Percentiles rank a stretch among this genome's conserved stretches.
Conservation (phyloP, 768 basidiomycete species). For the Cystoderma amianthinum region DNA sequence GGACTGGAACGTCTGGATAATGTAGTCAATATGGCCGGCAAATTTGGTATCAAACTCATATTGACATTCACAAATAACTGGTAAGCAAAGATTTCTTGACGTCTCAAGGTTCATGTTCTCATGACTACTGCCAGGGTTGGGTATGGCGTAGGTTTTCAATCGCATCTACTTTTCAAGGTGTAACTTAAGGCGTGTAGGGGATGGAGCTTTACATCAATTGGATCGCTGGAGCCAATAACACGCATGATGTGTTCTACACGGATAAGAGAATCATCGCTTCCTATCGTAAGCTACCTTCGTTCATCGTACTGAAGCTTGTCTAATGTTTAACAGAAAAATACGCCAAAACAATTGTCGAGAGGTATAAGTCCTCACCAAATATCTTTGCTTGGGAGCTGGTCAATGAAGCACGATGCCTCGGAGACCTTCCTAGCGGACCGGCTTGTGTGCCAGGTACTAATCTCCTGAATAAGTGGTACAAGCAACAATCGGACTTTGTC, state of each 20-base stretch:
- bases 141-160: conserved; percentile 38
- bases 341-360: conserved; percentile 35
- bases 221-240: conserved; percentile 36
- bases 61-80: conserved; percentile 53
- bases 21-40: conserved; percentile 39
- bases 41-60: conserved; percentile 44
- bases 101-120: too few species aligned
- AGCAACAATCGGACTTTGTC: conserved; percentile 42
- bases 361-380: conserved; percentile 46
- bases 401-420: conserved; percentile 50
- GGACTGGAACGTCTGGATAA: conserved; percentile 47
- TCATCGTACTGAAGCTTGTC: too few species aligned
- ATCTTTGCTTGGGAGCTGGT: conserved; percentile 56
- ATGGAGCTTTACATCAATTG: conserved; percentile 56
- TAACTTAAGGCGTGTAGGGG: conserved; percentile 25
- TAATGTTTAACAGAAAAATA: conserved; percentile 31
- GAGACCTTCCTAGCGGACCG: conserved; percentile 44
- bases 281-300: conserved; percentile 21
- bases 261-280: conserved; percentile 40
- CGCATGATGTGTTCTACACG: conserved; percentile 56
- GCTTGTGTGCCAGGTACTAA: conserved; percentile 39
- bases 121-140: too few species aligned
- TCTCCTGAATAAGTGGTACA: conserved; percentile 42
- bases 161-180: background rate
- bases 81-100: conserved; percentile 23